Evolutionary conservation across 148 eudicot species (phyloP).

Genomic region (Bassia scoparia): DNA sequence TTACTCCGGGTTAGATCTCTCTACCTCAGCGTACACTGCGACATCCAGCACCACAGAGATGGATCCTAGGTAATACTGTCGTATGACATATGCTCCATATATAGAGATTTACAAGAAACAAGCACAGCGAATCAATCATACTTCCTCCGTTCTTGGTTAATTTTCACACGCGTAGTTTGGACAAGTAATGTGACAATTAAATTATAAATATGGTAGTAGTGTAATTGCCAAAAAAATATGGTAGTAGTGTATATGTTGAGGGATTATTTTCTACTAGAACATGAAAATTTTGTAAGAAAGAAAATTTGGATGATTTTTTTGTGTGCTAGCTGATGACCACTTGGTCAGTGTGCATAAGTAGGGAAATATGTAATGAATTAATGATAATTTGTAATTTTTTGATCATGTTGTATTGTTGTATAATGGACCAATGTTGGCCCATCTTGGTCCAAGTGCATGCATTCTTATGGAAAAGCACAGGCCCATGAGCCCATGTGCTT

Average conservation of each 20-base stretch:
- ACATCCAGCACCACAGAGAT: constrained; percentile 15
- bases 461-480: background rate
- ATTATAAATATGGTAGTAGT: no score
- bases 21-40: constrained; percentile 13
- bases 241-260: background rate
- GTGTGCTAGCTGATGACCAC: background rate
- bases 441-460: background rate
- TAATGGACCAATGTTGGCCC: background rate
- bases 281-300: background rate
- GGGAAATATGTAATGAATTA: no score
- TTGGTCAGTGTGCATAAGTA: no score
- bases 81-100: background rate
- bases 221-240: no score
- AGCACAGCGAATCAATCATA: background rate
- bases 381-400: no score
- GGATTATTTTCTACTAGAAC: background rate
- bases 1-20: constrained; percentile 4
- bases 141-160: background rate
- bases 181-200: background rate
- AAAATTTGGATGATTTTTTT: background rate
- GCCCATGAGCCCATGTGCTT: background rate
- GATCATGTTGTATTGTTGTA: no score
- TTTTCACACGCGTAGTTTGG: background rate
- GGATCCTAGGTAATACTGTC: constrained; percentile 16
- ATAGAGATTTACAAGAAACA: background rate